Percentiles rank a stretch among this genome's conserved stretches.
These are phyloP conservation scores for Cladophialophora chaetospira DNA, from an alignment of 2,329 filamentous ascomycete genomes.

Conservation along the genomic window DNA sequence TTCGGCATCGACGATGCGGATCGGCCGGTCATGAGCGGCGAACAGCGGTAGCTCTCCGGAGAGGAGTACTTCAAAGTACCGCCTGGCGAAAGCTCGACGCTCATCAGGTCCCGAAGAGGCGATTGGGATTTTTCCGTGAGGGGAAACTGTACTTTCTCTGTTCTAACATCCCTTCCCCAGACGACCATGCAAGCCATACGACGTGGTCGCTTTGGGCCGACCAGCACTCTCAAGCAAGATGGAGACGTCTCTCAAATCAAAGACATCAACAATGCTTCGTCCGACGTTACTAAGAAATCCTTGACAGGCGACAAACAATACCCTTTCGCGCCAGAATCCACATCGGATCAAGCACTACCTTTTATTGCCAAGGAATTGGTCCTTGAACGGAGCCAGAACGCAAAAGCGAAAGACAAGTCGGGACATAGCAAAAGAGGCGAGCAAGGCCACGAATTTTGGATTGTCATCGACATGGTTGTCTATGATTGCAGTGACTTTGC, in stretches of 20 bases:
- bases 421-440: neutral
- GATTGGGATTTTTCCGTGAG: neutral
- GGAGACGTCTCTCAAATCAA: neutral
- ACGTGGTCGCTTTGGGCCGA: constrained; percentile 9
- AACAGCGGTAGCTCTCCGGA: neutral
- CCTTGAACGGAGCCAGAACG: constrained; percentile 2
- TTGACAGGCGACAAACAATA: constrained; percentile 1
- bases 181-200: constrained; percentile 5
- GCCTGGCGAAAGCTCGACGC: neutral
- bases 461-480: constrained; percentile 38
- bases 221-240: constrained; percentile 1
- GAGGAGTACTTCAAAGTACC: constrained; percentile 6
- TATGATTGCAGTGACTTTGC: constrained; percentile 38
- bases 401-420: neutral
- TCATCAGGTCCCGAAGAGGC: neutral
- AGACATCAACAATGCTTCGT: neutral
- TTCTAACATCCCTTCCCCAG: neutral
- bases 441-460: constrained; percentile 25
- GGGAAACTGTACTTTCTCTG: neutral
- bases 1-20: neutral
- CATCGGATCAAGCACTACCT: constrained; percentile 24
- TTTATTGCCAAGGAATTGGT: constrained; percentile 27
- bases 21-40: constrained; percentile 2
- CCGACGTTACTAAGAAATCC: neutral
- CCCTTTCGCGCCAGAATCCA: constrained; percentile 5